Evolutionary conservation across 2,329 filamentous ascomycete species (phyloP).

Genomic region (Sclerotinia borealis): DNA sequence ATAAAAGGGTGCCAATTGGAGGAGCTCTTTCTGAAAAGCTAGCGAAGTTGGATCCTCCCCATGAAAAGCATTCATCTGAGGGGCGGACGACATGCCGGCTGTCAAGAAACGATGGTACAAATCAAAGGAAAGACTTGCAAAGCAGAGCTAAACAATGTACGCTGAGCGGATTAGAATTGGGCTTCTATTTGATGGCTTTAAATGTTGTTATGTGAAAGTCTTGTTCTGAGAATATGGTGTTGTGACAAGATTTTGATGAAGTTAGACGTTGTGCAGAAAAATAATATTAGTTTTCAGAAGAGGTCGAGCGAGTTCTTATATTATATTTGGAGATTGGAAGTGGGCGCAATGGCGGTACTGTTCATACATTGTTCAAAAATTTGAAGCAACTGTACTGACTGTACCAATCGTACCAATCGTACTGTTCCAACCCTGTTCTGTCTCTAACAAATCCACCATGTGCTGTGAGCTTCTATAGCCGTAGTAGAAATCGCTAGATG

Average conservation of each 20-base stretch:
- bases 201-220: too few species aligned
- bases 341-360: background rate
- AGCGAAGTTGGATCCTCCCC: background rate
- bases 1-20: background rate
- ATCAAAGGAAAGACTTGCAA: background rate
- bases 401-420: background rate
- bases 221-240: too few species aligned
- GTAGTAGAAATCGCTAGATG: background rate
- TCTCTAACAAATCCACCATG: background rate
- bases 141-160: background rate
- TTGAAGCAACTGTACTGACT: background rate
- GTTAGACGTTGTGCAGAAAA: background rate
- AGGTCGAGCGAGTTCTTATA: background rate
- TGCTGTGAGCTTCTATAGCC: background rate
- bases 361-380: background rate
- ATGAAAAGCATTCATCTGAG: background rate
- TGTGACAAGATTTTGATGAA: too few species aligned
- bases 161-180: too few species aligned
- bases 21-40: background rate
- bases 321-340: rapidly evolving
- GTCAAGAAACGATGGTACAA: too few species aligned
- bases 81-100: too few species aligned
- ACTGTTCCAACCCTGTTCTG: background rate
- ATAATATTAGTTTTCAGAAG: background rate
- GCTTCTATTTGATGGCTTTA: too few species aligned